Evolutionary conservation across 306 rosid species (phyloP).

Genomic region (Carpinus viminea): DNA sequence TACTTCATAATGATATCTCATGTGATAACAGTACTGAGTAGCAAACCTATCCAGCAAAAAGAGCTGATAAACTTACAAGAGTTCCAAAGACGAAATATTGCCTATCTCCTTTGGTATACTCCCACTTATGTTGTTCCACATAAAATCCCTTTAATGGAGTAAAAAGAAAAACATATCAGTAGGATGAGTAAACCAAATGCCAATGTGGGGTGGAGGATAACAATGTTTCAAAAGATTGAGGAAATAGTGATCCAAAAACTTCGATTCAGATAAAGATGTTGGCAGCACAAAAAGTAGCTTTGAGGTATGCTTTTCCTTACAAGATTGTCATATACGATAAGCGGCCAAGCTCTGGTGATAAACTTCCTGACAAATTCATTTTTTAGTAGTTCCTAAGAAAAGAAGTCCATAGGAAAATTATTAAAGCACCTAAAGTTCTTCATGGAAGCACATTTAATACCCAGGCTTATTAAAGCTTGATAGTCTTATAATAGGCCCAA

Average conservation of each 20-base stretch:
- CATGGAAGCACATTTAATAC: neutral
- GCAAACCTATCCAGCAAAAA: neutral
- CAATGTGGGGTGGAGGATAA: neutral
- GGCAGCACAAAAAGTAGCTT: neutral
- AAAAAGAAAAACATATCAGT: constrained; percentile 14
- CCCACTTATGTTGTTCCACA: constrained; percentile 55
- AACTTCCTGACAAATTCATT: constrained; percentile 44
- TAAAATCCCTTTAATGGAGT: constrained; percentile 46
- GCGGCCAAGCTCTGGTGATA: constrained; percentile 55
- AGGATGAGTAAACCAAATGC: neutral
- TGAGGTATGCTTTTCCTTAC: constrained; percentile 29
- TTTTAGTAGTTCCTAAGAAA: constrained; percentile 36
- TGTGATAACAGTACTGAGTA: neutral
- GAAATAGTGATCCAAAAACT: neutral
- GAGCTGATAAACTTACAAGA: constrained; percentile 38
- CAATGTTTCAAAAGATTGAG: neutral
- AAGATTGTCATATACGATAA: constrained; percentile 39
- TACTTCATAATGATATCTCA: constrained; percentile 34
- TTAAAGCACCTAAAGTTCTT: neutral
- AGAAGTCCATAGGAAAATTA: neutral
- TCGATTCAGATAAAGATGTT: neutral
- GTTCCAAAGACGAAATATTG: constrained; percentile 42
- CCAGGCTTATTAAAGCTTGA: neutral
- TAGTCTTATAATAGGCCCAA: neutral
- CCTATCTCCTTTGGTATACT: constrained; percentile 56